Evolutionary conservation across 441 rosid species (phyloP), one percentile per base, ranked within the genome.

Genomic region (Raphanus hybrid): DNA sequence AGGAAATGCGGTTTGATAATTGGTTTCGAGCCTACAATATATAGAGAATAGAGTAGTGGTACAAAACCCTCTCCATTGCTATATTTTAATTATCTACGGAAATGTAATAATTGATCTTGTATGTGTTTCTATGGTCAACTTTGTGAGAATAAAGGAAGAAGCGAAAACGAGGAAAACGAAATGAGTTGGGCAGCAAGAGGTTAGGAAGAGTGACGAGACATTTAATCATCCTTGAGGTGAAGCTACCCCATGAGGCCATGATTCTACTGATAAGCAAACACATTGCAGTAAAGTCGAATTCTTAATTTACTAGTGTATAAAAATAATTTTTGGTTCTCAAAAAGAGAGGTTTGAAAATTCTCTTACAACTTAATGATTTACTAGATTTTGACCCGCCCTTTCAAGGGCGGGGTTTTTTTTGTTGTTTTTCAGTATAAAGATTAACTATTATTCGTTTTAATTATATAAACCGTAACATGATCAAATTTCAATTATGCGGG

Each of bases 181-280:
- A 29, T 77, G 76, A 71, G 81, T 78, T 71, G 69, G 77, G 45
- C 15, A 71, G 41, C 76, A 60, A 67, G 58, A 60, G 64, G 59
- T 77, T 60, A 62, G 70, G 68, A 77, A 73, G 55, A 72, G 74
- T 73, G 65, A 73, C 59, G 82, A 78, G 82, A 69, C 82, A 78
- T 74, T 74, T 61, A 73, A 78, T 78, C 71, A 78, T 74, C 71
- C 29, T 54, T 74, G 66, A 74, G 64, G 63, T 62, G 78, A 78
- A 73, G 78, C 54, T 70, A 78, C 39, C 74, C 77, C 82, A 78
- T 18, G 20, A 18, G 20, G 20, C 20, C 20, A 18, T 73, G 78
- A 73, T 62, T 62, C 73, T 73, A 78, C 82, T 74, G 78, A 79
- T 78, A 78, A 55, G 75, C 74, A 69, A 69, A 74, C 75, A 69